Percentiles rank a stretch among this genome's conserved stretches.
Evolutionary conservation across 257 asterid genomes (phyloP).

Genomic region (Parsonsia alboflavescens): DNA sequence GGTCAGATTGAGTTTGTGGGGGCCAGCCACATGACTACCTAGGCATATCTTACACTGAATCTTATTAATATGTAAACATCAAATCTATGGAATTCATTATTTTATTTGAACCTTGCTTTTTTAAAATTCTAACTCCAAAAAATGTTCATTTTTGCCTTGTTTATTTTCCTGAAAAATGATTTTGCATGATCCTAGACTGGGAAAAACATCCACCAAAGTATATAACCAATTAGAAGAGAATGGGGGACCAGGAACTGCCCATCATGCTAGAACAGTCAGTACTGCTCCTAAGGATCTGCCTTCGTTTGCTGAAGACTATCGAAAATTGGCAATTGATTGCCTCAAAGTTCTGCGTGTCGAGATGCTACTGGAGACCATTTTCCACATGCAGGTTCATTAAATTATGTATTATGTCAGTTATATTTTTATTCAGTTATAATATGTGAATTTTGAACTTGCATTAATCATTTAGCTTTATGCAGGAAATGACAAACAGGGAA

Average conservation of each 20-base stretch:
- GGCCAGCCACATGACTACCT: neutral
- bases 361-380: slow-evolving; percentile 94
- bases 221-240: slow-evolving; percentile 60
- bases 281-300: slow-evolving; percentile 62
- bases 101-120: neutral
- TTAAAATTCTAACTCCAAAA: neutral
- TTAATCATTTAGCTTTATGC: slow-evolving; percentile 18
- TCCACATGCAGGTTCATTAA: slow-evolving; percentile 78
- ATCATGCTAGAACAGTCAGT: slow-evolving; percentile 63
- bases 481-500: slow-evolving; percentile 88
- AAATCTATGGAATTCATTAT: neutral
- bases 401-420: slow-evolving; percentile 7
- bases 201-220: slow-evolving; percentile 53
- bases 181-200: slow-evolving; percentile 51
- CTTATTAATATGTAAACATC: neutral
- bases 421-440: slow-evolving; percentile 15
- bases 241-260: slow-evolving; percentile 36
- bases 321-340: slow-evolving; percentile 93
- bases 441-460: slow-evolving; percentile 3
- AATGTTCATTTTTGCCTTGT: neutral
- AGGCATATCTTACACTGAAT: neutral
- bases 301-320: slow-evolving; percentile 89
- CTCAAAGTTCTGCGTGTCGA: slow-evolving; percentile 93
- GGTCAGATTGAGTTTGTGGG: neutral
- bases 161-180: slow-evolving; percentile 10